Conservation (phyloP, 1,284 basidiomycete species). For the Pseudozyma flocculosa region DNA sequence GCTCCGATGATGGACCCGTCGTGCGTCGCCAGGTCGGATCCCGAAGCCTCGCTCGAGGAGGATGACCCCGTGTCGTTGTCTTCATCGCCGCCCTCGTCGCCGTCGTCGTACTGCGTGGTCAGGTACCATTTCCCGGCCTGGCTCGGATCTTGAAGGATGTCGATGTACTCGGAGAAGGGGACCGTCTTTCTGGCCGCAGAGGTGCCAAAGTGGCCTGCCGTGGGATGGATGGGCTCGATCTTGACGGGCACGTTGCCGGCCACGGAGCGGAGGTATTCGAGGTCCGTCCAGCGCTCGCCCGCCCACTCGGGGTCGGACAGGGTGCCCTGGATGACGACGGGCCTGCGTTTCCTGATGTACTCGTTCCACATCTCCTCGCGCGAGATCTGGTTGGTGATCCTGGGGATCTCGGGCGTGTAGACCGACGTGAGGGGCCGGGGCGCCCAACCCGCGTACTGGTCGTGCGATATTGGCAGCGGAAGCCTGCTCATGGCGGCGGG, state of each 20-base stretch:
- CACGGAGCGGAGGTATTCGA: slow-evolving; percentile 28
- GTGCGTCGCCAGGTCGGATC: not conserved
- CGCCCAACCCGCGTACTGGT: too few relatives aligned
- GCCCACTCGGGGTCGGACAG: slow-evolving; percentile 40
- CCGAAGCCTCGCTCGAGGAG: too few relatives aligned
- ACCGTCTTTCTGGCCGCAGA: slow-evolving; percentile 32
- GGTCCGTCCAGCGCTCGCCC: slow-evolving; percentile 44
- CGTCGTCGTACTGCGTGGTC: slow-evolving; percentile 53
- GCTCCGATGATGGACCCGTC: too few relatives aligned
- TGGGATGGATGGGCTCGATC: slow-evolving; percentile 51
- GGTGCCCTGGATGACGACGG: slow-evolving; percentile 47
- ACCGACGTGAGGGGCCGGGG: too few relatives aligned
- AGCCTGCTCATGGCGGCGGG: too few relatives aligned
- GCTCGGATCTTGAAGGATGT: slow-evolving; percentile 30
- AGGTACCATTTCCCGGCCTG: slow-evolving; percentile 48
- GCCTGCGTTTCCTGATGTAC: slow-evolving; percentile 43
- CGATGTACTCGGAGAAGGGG: slow-evolving; percentile 38
- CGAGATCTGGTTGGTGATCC: slow-evolving; percentile 16
- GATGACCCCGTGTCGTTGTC: too few relatives aligned
- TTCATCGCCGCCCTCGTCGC: too few relatives aligned
- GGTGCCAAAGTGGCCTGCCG: slow-evolving; percentile 48
- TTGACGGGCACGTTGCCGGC: slow-evolving; percentile 48
- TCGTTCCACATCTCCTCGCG: slow-evolving; percentile 41
- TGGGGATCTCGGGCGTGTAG: slow-evolving; percentile 10
- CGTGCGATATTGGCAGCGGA: too few relatives aligned